These are phyloP conservation scores for Arctium minus DNA, from an alignment of 129 eudicot genomes.

Conservation along the genomic window DNA sequence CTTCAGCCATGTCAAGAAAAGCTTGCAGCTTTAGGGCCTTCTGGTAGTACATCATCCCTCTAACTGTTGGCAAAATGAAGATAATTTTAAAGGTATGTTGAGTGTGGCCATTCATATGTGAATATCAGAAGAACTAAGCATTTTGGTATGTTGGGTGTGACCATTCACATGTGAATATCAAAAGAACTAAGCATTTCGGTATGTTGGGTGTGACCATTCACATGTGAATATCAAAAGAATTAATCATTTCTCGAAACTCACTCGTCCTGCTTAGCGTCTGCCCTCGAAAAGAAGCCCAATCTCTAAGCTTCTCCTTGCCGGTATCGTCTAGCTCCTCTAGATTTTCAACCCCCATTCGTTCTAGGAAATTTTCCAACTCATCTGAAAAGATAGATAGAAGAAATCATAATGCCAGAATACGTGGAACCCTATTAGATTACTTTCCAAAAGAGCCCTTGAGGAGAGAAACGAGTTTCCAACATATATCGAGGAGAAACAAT, in stretches of 20 bases:
- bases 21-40: slow-evolving; percentile 91
- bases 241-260: slow-evolving; percentile 24
- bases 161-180: neutral
- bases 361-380: slow-evolving; percentile 81
- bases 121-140: neutral
- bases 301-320: slow-evolving; percentile 62
- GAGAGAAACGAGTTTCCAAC: too few relatives aligned
- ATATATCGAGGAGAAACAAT: too few relatives aligned
- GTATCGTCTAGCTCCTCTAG: slow-evolving; percentile 31
- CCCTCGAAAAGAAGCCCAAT: slow-evolving; percentile 96
- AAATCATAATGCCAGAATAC: neutral
- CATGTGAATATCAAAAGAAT: neutral
- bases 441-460: too few relatives aligned
- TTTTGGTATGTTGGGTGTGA: neutral
- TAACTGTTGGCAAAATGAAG: slow-evolving; percentile 42
- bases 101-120: neutral
- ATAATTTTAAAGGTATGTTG: neutral
- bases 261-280: slow-evolving; percentile 94
- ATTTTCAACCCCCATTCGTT: slow-evolving; percentile 54
- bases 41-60: slow-evolving; percentile 98
- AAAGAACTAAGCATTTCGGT: neutral
- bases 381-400: slow-evolving; percentile 38
- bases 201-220: neutral
- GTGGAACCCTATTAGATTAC: neutral
- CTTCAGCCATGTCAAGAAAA: slow-evolving; percentile 96